These are phyloP conservation scores for Cordyceps farinosa DNA, from an alignment of 2,329 filamentous ascomycete species.

Conservation along the genomic window DNA sequence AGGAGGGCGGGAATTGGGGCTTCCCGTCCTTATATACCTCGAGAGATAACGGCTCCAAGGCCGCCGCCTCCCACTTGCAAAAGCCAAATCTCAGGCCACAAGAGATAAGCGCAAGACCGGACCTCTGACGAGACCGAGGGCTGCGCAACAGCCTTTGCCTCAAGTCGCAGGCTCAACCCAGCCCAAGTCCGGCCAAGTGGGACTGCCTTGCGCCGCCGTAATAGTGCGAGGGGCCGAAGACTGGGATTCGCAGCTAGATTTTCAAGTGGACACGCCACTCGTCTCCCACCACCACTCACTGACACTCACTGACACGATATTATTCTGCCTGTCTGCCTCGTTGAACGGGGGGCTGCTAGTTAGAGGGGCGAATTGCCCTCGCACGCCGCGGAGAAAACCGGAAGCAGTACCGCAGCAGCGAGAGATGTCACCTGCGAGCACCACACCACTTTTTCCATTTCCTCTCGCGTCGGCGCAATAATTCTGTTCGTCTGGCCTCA, in stretches of 20 bases:
- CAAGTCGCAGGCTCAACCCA: background rate
- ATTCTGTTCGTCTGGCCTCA: background rate
- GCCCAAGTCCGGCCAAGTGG: slow-evolving; percentile 13
- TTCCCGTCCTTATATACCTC: slow-evolving; percentile 11
- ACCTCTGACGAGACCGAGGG: slow-evolving; percentile 3
- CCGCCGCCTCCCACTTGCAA: background rate
- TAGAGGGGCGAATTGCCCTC: background rate
- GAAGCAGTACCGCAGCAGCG: background rate
- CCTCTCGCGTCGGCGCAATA: background rate
- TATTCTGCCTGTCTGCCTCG: background rate
- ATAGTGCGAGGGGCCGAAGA: slow-evolving; percentile 11
- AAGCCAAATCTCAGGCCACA: slow-evolving; percentile 16
- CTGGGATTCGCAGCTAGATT: slow-evolving; percentile 7
- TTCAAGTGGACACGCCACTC: background rate
- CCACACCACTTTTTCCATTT: slow-evolving; percentile 11
- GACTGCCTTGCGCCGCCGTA: background rate
- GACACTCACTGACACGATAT: background rate
- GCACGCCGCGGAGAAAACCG: slow-evolving; percentile 12
- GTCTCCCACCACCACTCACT: background rate
- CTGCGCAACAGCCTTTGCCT: slow-evolving; percentile 4
- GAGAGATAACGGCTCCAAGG: background rate
- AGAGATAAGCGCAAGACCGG: slow-evolving; percentile 13
- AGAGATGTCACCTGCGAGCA: slow-evolving; percentile 4
- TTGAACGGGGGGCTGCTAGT: background rate
- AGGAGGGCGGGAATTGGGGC: slow-evolving; percentile 1